Evolutionary conservation across 116 monocot species (phyloP).

Genomic region (Posidonia oceanica): DNA sequence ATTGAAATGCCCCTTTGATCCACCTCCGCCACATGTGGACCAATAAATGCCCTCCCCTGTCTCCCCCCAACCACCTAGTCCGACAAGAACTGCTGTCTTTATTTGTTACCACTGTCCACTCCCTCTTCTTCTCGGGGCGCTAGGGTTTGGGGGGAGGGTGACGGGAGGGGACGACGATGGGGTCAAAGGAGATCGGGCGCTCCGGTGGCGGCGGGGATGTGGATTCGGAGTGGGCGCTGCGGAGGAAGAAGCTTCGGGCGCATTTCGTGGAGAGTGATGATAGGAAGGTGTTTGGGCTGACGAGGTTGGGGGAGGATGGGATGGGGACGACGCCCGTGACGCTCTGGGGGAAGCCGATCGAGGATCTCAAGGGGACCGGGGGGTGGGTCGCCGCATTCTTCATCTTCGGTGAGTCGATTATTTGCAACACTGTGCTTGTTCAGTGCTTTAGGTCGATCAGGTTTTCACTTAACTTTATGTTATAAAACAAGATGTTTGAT

Average conservation of each 20-base stretch:
- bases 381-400: slow-evolving; percentile 94
- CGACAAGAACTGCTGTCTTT: not conserved
- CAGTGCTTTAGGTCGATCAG: not conserved
- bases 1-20: no score
- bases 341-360: slow-evolving; percentile 57
- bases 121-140: not conserved
- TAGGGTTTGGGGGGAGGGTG: no score
- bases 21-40: not conserved
- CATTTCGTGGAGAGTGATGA: slow-evolving; percentile 72
- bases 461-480: no score
- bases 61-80: not conserved
- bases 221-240: not conserved
- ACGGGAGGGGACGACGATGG: no score
- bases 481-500: no score
- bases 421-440: not conserved
- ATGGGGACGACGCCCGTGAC: slow-evolving; percentile 69
- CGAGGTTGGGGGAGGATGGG: slow-evolving; percentile 2
- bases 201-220: not conserved
- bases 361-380: slow-evolving; percentile 75
- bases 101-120: not conserved
- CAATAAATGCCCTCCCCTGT: not conserved
- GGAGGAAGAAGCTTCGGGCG: slow-evolving; percentile 45
- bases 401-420: slow-evolving; percentile 55
- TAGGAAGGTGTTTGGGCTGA: slow-evolving; percentile 18
- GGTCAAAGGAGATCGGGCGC: not conserved